Evolutionary conservation across 1,139 yeast genomes (phyloP), one percentile per base, ranked within the genome.

Genomic region (Wickerhamomyces sp.): DNA sequence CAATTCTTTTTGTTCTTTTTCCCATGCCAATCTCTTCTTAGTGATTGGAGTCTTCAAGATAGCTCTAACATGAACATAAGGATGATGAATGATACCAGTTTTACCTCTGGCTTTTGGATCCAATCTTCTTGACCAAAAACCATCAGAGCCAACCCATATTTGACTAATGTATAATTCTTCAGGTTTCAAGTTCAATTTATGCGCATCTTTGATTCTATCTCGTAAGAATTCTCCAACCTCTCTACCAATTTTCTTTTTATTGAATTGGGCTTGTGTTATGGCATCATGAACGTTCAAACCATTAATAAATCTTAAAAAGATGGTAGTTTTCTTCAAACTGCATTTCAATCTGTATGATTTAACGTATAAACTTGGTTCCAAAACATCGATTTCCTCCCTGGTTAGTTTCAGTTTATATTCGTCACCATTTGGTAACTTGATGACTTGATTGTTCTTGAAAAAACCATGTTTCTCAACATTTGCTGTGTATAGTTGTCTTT

Each of bases 121-220:
- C n/a, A 82, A 66, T 63, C 94, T 78, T 65, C 79, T 84, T 42
- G 64, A 62, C 81, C 86, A 80, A 44, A 67, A 61, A 14, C 96
- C 96, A 64, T 91, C 98, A 51, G 89, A 81, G 41, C 97, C 97
- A 30, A 82, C 83, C 98, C 98, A 93, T 53, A 90, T 79, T 61
- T 87, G 87, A 43, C 84, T 81, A 50, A 93, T 77, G 59, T 84
- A 88, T 45, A 91, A 66, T 37, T 76, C 75, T 54, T 84, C 77
- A 23, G 79, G 75, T 53, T 84, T 67, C 52, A 85, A 65, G 2
- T 83, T 81, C 53, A 83, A 66, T 39, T 68, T 70, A 51, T 75
- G 69, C 29, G 91, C 90, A 60, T 88, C 90, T 43, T 78, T 75
- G 41, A 88, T 63, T 10, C 95, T 96, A 44, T 78, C 72, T 58